Conservation (phyloP, 1,139 yeast species). For the Hemisphaericaspora lyxosophila region DNA sequence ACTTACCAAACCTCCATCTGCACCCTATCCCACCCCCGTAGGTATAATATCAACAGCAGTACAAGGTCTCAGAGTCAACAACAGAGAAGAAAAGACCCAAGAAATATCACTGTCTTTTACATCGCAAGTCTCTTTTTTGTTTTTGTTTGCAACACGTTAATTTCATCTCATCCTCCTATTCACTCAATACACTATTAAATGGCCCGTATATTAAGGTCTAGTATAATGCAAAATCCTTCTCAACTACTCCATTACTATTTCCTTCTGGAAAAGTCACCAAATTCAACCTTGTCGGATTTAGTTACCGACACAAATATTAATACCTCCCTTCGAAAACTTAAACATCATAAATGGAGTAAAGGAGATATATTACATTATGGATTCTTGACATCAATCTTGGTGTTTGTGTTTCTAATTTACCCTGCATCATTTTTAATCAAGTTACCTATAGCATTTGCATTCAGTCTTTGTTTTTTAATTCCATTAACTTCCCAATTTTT, state of each 20-base stretch:
- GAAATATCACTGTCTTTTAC: no score
- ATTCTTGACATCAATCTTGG: slow-evolving; percentile 46
- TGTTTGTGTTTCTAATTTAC: slow-evolving; percentile 52
- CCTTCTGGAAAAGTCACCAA: slow-evolving; percentile 59
- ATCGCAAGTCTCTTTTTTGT: no score
- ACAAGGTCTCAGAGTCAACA: no score
- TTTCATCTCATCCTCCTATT: no score
- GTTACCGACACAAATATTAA: slow-evolving; percentile 60
- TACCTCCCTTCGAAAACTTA: slow-evolving; percentile 47
- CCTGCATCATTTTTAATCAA: slow-evolving; percentile 53
- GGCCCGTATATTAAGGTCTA: slow-evolving; percentile 30
- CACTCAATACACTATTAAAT: no score
- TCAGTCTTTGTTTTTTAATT: slow-evolving; percentile 48
- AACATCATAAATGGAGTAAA: slow-evolving; percentile 46
- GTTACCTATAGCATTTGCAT: slow-evolving; percentile 37
- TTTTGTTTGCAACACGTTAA: no score
- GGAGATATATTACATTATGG: slow-evolving; percentile 54
- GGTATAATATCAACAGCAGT: no score
- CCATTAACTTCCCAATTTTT: slow-evolving; percentile 88
- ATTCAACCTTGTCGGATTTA: slow-evolving; percentile 54
- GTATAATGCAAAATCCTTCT: slow-evolving; percentile 39
- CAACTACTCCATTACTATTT: slow-evolving; percentile 52
- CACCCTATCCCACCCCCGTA: no score
- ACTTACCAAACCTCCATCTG: no score
- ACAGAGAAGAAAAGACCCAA: no score